Evolutionary conservation across 2,329 filamentous ascomycete species (phyloP).

Genomic region (Botryotinia globosa): DNA sequence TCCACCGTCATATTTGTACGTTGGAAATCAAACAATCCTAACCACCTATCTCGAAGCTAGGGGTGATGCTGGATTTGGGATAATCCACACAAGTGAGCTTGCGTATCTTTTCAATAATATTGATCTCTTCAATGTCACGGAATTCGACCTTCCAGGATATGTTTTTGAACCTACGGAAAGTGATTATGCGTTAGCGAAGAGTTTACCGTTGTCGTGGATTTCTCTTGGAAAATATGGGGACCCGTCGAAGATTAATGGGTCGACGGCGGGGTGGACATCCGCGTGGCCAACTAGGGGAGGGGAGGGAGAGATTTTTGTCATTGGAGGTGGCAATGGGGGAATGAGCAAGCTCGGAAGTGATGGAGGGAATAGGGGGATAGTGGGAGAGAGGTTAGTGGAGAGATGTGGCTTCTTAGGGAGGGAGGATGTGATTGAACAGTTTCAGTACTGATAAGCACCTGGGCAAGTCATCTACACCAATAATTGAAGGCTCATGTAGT

Average conservation of each 20-base stretch:
- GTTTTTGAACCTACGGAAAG: constrained; percentile 39
- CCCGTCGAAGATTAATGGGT: constrained; percentile 38
- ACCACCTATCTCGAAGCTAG: constrained; percentile 43
- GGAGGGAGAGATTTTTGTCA: constrained; percentile 42
- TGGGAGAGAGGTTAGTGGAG: constrained; percentile 45
- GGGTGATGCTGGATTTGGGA: constrained; percentile 43
- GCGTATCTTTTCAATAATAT: constrained; percentile 51
- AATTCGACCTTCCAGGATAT: constrained; percentile 27
- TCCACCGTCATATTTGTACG: constrained; percentile 48
- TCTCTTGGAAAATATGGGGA: constrained; percentile 45
- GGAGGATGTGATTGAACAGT: constrained; percentile 41
- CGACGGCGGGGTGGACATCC: constrained; percentile 42
- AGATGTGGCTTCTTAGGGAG: constrained; percentile 45
- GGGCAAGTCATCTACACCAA: background rate
- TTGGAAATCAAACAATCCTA: constrained; percentile 55
- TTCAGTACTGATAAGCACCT: constrained; percentile 25
- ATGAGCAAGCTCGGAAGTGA: constrained; percentile 36
- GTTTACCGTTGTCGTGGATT: constrained; percentile 48
- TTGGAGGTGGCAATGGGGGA: constrained; percentile 44
- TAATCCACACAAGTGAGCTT: constrained; percentile 52
- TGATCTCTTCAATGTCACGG: constrained; percentile 43
- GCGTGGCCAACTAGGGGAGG: constrained; percentile 37
- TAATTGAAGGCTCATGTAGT: background rate
- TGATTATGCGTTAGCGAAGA: constrained; percentile 44
- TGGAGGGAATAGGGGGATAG: constrained; percentile 36